These are phyloP conservation scores for Erythrophleum ivorense DNA, from an alignment of 331 rosid genomes.

Conservation along the genomic window DNA sequence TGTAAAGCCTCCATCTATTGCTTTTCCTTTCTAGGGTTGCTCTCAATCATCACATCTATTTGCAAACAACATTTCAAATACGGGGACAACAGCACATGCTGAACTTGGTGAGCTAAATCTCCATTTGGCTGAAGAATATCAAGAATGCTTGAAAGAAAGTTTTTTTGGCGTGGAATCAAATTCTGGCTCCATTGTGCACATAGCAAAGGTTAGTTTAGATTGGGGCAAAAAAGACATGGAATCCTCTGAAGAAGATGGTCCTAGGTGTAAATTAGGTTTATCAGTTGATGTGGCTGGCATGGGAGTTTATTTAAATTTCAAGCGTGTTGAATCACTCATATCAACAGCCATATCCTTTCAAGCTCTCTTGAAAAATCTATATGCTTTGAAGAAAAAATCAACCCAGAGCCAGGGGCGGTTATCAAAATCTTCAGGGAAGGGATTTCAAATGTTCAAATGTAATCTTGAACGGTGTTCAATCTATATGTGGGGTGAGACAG, in stretches of 20 bases:
- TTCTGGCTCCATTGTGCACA: conserved; percentile 84
- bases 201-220: conserved; percentile 90
- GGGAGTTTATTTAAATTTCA: conserved; percentile 73
- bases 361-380: conserved; percentile 68
- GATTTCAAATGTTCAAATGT: conserved; percentile 73
- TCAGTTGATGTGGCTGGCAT: conserved; percentile 90
- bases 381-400: conserved; percentile 64
- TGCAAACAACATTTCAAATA: conserved; percentile 86
- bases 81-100: conserved; percentile 80
- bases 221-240: conserved; percentile 94
- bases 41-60: conserved; percentile 92
- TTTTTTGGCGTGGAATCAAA: conserved; percentile 87
- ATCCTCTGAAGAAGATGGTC: conserved; percentile 71
- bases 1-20: conserved; percentile 32
- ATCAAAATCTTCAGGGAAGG: conserved; percentile 82
- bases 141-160: conserved; percentile 87
- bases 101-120: conserved; percentile 97
- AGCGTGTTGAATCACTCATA: conserved; percentile 84
- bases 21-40: conserved; percentile 74
- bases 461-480: conserved; percentile 87
- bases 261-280: conserved; percentile 68
- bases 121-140: conserved; percentile 92
- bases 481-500: conserved; percentile 77
- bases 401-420: conserved; percentile 66
- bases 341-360: conserved; percentile 83